Base-by-base conservation (phyloP, 495 filamentous ascomycete genomes). In the Neurospora sp. region DNA sequence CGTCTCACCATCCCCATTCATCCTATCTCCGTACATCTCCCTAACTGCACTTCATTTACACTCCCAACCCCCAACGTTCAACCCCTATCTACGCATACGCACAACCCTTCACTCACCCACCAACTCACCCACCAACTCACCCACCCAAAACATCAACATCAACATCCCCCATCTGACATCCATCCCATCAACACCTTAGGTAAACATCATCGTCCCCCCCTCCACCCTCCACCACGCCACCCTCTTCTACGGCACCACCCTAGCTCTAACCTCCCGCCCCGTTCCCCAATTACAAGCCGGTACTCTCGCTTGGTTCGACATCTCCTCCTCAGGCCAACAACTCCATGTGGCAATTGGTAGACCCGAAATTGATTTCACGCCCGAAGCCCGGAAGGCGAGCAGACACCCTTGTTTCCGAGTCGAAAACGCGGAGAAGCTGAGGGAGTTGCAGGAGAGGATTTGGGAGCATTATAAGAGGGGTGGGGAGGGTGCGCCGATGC, bases 381-480 rank as follows among this genome's bases (percentile, higher is more conserved):
- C 40, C 1, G 71, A 70, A 3, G 75, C 76, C 12, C 41, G 70
- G 14, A 75, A 78, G 1, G 81, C 83, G 6, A 75, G 76, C 0
- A 81, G 87, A 3, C 89, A 91, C 68, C 88, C 89, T 1, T 91
- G 88, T 76, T 89, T 91, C 75, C 82, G 83, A 45, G 70, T 90
- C 4, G 79, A 74, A 1, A 83, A 80, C 4, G 74, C 72, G 9
- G 85, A 88, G 22, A 81, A 82, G 45, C 77, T 91, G 68, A 77
- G 81, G 22, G 72, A 79, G 65, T 71, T 90, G 74, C 84, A 86
- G 77, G 73, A 79, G 59, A 77, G 80, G 14, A 83, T 91, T n/a
- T 88, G 85, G 78, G 84, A 84, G 41, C 89, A 91, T 75, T 82
- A 85, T 75, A 69, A 83, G 40, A 76, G 75, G 4, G 87, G 85